phyloP scores from a whole-genome alignment of 768 basidiomycete species.

The Russula foetens region DNA sequence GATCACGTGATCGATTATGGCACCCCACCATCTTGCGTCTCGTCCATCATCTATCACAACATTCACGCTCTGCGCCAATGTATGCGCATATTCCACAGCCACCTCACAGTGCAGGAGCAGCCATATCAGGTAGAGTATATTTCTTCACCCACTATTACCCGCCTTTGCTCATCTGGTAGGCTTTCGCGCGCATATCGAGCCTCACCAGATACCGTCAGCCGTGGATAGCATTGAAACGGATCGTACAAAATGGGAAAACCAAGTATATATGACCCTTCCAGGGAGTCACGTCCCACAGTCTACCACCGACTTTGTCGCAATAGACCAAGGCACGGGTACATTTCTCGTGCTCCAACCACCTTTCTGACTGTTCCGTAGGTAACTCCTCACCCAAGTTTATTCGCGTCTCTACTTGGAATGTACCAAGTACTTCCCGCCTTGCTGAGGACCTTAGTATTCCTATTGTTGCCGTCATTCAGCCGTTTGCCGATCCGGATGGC shows the following conservation, averaged over 20 bases:
- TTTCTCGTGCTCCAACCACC: neutral
- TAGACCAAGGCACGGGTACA: conserved; percentile 69
- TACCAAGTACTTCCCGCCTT: conserved; percentile 75
- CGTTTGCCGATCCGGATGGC: conserved; percentile 75
- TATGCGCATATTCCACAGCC: conserved; percentile 18
- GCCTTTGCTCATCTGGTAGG: conserved; percentile 36
- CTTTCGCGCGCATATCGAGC: conserved; percentile 75
- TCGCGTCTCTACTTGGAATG: conserved; percentile 81
- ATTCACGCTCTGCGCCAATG: neutral
- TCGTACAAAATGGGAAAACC: conserved; percentile 67
- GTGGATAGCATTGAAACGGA: conserved; percentile 73
- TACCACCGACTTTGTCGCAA: conserved; percentile 80
- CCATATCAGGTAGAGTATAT: conserved; percentile 1
- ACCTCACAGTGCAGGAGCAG: conserved; percentile 18
- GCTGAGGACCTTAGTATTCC: conserved; percentile 80
- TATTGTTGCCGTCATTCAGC: conserved; percentile 78
- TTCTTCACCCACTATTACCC: neutral
- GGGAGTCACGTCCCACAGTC: conserved; percentile 66
- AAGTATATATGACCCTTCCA: conserved; percentile 57
- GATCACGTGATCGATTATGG: neutral
- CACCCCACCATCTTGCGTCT: neutral
- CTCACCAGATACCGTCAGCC: conserved; percentile 86
- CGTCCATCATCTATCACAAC: neutral
- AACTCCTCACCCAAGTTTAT: conserved; percentile 91
- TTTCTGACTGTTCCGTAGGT: conserved; percentile 34